These are phyloP conservation scores for Lagenidium giganteum DNA, from an alignment of 352 stramenopile genomes.

Conservation along the genomic window DNA sequence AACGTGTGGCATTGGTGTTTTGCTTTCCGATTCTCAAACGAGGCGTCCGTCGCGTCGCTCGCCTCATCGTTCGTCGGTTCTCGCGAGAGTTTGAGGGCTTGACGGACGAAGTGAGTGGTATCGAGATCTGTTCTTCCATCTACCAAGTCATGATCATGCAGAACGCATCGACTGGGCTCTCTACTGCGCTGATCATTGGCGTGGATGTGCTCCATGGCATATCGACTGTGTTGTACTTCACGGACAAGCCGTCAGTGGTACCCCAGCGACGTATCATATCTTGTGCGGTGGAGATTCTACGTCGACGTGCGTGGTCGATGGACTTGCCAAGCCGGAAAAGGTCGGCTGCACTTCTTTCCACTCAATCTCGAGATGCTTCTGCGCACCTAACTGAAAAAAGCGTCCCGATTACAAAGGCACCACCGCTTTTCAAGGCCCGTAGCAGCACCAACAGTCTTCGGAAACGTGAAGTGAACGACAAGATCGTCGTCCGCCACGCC, in stretches of 20 bases:
- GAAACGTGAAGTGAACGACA: neutral
- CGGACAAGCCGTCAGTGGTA: conserved; percentile 6
- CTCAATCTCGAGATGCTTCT: no score
- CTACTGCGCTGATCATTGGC: conserved; percentile 8
- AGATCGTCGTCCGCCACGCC: neutral
- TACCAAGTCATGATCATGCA: conserved; percentile 20
- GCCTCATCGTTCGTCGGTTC: neutral
- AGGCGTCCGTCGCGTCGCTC: neutral
- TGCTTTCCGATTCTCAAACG: conserved; percentile 11
- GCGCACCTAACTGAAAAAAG: no score
- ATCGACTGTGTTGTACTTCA: conserved; percentile 5
- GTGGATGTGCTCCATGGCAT: conserved; percentile 9
- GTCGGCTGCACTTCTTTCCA: no score
- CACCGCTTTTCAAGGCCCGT: no score
- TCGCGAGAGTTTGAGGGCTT: neutral
- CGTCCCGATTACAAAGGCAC: no score
- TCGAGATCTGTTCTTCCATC: conserved; percentile 13
- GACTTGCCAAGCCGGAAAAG: no score
- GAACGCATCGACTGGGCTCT: conserved; percentile 1
- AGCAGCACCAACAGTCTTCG: no score
- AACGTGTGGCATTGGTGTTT: neutral
- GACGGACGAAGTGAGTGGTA: conserved; percentile 1
- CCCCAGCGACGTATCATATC: neutral
- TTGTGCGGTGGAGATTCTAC: neutral
- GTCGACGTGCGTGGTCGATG: no score